These are phyloP conservation scores for Acacia concinna DNA, from an alignment of 331 rosid species.

Conservation along the genomic window DNA sequence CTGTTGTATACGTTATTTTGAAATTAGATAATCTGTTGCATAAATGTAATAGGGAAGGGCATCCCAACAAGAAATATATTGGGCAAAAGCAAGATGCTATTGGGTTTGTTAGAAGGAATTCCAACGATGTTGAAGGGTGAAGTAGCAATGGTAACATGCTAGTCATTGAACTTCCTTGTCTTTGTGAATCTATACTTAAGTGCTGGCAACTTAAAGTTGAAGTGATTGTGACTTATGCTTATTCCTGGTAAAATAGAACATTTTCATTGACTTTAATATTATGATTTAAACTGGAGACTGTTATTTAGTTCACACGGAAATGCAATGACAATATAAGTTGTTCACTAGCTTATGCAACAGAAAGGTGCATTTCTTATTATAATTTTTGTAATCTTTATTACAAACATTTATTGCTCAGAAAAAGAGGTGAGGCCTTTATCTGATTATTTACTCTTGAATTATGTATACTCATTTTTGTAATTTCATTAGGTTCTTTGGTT, in stretches of 20 bases:
- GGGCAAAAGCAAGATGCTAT: conserved; percentile 91
- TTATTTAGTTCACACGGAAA: neutral
- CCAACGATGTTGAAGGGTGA: conserved; percentile 97
- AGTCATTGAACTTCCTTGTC: conserved; percentile 4
- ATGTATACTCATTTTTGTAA: neutral
- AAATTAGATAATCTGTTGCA: conserved; percentile 17
- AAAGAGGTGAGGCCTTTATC: neutral
- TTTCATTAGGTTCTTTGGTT: neutral
- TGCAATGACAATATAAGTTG: neutral
- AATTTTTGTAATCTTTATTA: neutral
- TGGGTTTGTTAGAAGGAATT: conserved; percentile 92
- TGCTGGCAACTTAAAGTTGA: conserved; percentile 17
- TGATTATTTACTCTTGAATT: conserved; percentile 20
- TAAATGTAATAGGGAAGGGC: conserved; percentile 66
- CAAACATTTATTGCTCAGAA: no score
- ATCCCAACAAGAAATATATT: conserved; percentile 66
- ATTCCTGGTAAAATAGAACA: neutral
- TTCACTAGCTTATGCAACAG: conserved; percentile 10
- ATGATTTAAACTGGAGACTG: conserved; percentile 22
- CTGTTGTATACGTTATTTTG: conserved; percentile 12
- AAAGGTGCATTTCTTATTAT: conserved; percentile 2
- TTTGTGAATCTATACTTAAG: conserved; percentile 15
- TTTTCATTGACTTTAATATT: conserved; percentile 4
- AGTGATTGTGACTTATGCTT: conserved; percentile 17
- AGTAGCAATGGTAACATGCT: conserved; percentile 78